phyloP scores from a whole-genome alignment of 352 stramenopile genomes.

The Phytophthora melonis region DNA sequence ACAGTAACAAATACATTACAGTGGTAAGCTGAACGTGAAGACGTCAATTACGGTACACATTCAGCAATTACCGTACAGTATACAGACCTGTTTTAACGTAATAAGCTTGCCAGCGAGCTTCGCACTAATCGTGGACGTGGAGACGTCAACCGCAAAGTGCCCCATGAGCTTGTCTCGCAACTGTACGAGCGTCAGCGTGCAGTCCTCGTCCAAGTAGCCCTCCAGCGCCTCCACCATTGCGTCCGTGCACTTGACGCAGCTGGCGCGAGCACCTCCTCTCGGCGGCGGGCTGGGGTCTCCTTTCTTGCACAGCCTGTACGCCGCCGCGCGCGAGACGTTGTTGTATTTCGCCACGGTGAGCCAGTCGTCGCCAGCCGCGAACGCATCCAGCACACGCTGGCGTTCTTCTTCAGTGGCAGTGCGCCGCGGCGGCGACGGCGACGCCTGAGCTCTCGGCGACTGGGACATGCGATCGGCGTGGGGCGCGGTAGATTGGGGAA shows the following conservation, averaged over 20 bases:
- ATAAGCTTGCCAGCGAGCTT: not conserved
- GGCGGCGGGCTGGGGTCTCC: not conserved
- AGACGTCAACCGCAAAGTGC: not conserved
- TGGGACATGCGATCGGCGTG: not conserved
- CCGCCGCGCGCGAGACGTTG: conserved; percentile 6
- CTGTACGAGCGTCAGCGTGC: conserved; percentile 5
- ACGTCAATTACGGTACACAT: too few relatives aligned
- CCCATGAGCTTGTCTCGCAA: not conserved
- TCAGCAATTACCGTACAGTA: too few relatives aligned
- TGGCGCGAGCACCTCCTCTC: conserved; percentile 1
- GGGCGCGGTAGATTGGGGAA: not conserved
- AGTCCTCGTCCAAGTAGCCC: conserved; percentile 7
- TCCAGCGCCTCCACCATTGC: conserved; percentile 5
- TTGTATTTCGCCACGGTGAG: conserved; percentile 10
- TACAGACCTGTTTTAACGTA: not conserved
- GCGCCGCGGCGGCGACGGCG: not conserved
- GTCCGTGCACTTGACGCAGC: conserved; percentile 9
- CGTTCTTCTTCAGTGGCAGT: conserved; percentile 1
- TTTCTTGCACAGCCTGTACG: conserved; percentile 10
- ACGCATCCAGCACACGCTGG: conserved; percentile 3
- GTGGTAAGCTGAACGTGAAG: too few relatives aligned
- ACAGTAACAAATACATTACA: not conserved
- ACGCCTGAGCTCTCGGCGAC: not conserved
- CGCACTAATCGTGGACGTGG: not conserved
- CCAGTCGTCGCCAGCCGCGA: conserved; percentile 5